A percentile compares a stretch with the other conserved stretches of the same genome.
phyloP scores from a whole-genome alignment of 768 basidiomycete genomes.

The Lactarius sanguifluus region DNA sequence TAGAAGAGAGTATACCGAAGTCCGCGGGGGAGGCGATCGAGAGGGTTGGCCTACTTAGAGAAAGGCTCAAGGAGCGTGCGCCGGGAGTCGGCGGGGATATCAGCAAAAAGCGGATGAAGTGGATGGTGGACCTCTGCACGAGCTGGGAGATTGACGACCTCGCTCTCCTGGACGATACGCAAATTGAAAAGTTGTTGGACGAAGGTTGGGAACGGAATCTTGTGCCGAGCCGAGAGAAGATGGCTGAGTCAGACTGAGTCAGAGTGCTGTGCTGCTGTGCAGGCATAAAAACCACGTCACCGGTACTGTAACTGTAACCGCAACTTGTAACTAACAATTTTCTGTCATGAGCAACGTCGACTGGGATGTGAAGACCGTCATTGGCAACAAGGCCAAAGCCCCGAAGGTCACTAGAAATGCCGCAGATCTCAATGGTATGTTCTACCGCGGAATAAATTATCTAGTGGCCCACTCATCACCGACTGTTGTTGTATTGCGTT shows the following conservation, averaged over 20 bases:
- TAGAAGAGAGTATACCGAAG: slow-evolving; percentile 69
- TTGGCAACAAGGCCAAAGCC: slow-evolving; percentile 63
- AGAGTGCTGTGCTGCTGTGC: not conserved
- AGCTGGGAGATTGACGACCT: slow-evolving; percentile 85
- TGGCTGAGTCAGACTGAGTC: slow-evolving; percentile 16
- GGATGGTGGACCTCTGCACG: slow-evolving; percentile 89
- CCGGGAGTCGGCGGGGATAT: slow-evolving; percentile 79
- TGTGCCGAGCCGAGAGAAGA: slow-evolving; percentile 46
- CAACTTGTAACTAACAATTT: slow-evolving; percentile 19
- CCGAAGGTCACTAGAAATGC: slow-evolving; percentile 64
- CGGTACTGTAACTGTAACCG: not conserved
- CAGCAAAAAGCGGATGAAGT: slow-evolving; percentile 81
- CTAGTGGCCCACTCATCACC: slow-evolving; percentile 17
- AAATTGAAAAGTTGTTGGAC: slow-evolving; percentile 66
- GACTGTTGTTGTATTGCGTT: not conserved
- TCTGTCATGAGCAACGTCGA: slow-evolving; percentile 43
- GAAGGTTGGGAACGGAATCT: slow-evolving; percentile 79
- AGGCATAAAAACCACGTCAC: not conserved
- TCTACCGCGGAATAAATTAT: not conserved
- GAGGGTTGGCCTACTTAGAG: slow-evolving; percentile 73
- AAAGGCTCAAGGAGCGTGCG: slow-evolving; percentile 71
- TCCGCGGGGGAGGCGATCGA: slow-evolving; percentile 75
- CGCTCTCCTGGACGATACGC: slow-evolving; percentile 59
- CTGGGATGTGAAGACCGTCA: slow-evolving; percentile 72
- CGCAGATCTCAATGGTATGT: slow-evolving; percentile 56